Evolutionary conservation across 1,284 basidiomycete species (phyloP), one percentile per base, ranked within the genome.

Genomic region (Earliella scabrosa): DNA sequence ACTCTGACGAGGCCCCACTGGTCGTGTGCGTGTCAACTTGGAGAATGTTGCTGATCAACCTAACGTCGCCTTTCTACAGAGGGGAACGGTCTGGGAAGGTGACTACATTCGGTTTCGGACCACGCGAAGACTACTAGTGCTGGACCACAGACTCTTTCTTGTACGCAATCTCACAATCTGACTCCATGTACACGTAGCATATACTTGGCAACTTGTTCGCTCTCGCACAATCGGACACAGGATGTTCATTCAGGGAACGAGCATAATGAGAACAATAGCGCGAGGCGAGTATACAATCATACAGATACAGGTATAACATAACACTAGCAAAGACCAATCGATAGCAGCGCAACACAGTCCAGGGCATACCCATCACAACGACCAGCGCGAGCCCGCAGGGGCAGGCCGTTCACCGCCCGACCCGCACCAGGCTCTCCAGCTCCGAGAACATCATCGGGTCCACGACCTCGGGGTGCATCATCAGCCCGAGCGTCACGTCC

Each of bases 371-470:
- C 36, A 38, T n/a, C 44, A 34, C 36, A n/a, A n/a, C 16, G 6
- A 26, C 14, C 20, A 18, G 11, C 7, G n/a, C n/a, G n/a, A n/a
- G n/a, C n/a, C n/a, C n/a, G n/a, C n/a, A n/a, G n/a, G n/a, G n/a
- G n/a, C n/a, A n/a, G n/a, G n/a, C n/a, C n/a, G 29, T 21, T 55
- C 52, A 59, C 24, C 46, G 61, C 16, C 61, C 52, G 44, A 63
- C 81, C 59, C 91, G 76, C 36, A 84, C 80, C 46, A 93, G 73
- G 67, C 88, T 91, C 63, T 91, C 88, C 73, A 93, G 68, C 72
- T 92, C 91, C 31, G 78, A 72, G 66, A 92, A 92, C 78, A 88
- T 79, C 18, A 84, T 75, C 27, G 81, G 79, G 69, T 93, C 91
- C 41, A 90, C 70, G 57, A 65, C 43, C 38, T 90, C 88, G 40